These are phyloP conservation scores for Phialophora tarda DNA, from an alignment of 2,329 filamentous ascomycete genomes.

Conservation along the genomic window DNA sequence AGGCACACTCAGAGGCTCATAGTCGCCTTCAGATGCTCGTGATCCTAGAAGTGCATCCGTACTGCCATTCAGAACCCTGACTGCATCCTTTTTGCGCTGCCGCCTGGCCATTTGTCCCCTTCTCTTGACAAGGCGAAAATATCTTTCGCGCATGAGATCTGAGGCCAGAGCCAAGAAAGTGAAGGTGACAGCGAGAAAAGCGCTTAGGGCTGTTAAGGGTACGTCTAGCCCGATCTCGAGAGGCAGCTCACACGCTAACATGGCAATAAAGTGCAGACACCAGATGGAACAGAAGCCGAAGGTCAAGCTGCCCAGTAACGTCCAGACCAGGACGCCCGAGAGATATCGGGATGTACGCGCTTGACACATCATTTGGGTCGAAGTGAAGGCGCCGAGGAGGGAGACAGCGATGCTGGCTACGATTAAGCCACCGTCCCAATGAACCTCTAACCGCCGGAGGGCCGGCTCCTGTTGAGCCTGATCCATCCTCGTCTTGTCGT, in stretches of 20 bases:
- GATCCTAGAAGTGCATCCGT: constrained; percentile 28
- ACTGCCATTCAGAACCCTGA: constrained; percentile 19
- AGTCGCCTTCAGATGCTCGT: not conserved
- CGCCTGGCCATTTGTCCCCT: constrained; percentile 13
- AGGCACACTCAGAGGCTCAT: constrained; percentile 1
- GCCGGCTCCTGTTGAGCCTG: constrained; percentile 5
- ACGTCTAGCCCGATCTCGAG: constrained; percentile 42
- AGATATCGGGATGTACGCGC: constrained; percentile 42
- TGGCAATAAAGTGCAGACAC: constrained; percentile 44
- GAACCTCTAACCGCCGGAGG: constrained; percentile 37
- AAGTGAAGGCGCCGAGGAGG: constrained; percentile 44
- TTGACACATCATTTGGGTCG: constrained; percentile 45
- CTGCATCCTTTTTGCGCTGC: constrained; percentile 14
- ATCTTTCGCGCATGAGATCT: constrained; percentile 42
- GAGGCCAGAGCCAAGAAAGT: constrained; percentile 38
- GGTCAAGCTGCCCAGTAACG: constrained; percentile 41
- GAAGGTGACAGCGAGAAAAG: constrained; percentile 36
- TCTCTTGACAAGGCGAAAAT: constrained; percentile 25
- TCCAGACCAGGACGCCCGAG: constrained; percentile 43
- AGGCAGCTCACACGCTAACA: constrained; percentile 45
- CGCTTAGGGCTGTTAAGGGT: constrained; percentile 41
- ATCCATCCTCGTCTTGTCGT: constrained; percentile 13
- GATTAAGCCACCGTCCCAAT: constrained; percentile 42
- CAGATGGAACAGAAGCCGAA: constrained; percentile 46
- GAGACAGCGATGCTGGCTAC: constrained; percentile 44